phyloP scores from a whole-genome alignment of 805 yeast species.

The Hemisphaericaspora nanyangensis region DNA sequence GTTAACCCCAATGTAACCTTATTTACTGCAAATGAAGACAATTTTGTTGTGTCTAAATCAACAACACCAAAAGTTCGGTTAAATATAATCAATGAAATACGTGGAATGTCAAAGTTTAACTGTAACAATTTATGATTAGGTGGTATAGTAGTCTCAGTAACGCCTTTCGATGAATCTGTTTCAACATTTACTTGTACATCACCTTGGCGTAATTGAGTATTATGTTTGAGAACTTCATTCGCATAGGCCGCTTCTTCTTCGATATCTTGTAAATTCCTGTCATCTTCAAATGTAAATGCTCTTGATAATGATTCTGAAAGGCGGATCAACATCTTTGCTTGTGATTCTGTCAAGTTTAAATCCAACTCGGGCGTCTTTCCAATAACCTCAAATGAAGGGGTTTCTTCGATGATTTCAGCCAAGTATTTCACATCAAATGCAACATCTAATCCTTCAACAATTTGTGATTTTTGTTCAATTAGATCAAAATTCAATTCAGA shows the following conservation, averaged over 20 bases:
- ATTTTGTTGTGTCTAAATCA: slow-evolving; percentile 31
- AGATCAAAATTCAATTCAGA: slow-evolving; percentile 54
- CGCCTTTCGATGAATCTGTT: background rate
- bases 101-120: slow-evolving; percentile 57
- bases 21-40: slow-evolving; percentile 47
- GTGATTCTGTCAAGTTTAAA: slow-evolving; percentile 69
- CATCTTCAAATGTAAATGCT: slow-evolving; percentile 43
- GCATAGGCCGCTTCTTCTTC: slow-evolving; percentile 61
- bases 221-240: slow-evolving; percentile 42
- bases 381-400: slow-evolving; percentile 47
- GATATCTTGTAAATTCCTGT: slow-evolving; percentile 46
- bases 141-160: slow-evolving; percentile 11
- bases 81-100: slow-evolving; percentile 57
- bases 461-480: slow-evolving; percentile 51
- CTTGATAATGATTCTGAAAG: slow-evolving; percentile 52
- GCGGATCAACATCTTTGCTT: slow-evolving; percentile 54
- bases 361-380: slow-evolving; percentile 65
- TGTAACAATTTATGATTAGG: slow-evolving; percentile 36
- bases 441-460: slow-evolving; percentile 64
- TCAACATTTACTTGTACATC: background rate
- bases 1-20: slow-evolving; percentile 49
- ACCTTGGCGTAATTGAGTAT: slow-evolving; percentile 5
- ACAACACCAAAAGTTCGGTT: slow-evolving; percentile 42
- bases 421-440: slow-evolving; percentile 55
- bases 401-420: slow-evolving; percentile 31